Evolutionary conservation across 768 basidiomycete genomes (phyloP).

Genomic region (Boletus subcaerulescens): DNA sequence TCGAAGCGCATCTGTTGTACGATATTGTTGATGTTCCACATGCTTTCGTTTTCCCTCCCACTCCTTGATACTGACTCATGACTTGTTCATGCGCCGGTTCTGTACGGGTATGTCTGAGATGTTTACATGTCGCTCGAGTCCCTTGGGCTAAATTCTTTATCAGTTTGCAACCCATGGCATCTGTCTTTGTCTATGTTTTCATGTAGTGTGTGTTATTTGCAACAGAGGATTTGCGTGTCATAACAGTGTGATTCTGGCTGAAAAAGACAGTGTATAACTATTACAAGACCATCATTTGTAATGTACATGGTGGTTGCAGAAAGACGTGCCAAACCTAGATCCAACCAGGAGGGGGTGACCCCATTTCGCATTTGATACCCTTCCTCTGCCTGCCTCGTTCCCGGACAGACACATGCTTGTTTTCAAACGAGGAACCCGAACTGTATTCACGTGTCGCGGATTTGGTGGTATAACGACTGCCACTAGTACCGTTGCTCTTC

Average conservation of each 20-base stretch:
- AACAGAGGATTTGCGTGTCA: constrained; percentile 7
- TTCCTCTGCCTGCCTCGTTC: constrained; percentile 12
- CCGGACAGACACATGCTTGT: constrained; percentile 10
- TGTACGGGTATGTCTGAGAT: constrained; percentile 28
- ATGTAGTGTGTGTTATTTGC: constrained; percentile 24
- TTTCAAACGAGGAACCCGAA: constrained; percentile 10
- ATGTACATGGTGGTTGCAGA: not conserved
- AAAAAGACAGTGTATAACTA: not conserved
- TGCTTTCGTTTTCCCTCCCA: constrained; percentile 31
- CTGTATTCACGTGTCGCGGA: constrained; percentile 1
- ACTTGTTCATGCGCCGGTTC: constrained; percentile 26
- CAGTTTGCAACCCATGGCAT: constrained; percentile 13
- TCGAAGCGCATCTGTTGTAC: constrained; percentile 25
- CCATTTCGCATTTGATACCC: constrained; percentile 1
- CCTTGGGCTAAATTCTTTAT: constrained; percentile 14
- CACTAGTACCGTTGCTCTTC: not conserved
- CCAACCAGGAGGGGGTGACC: constrained; percentile 45
- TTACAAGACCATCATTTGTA: not conserved
- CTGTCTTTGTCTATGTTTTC: constrained; percentile 17
- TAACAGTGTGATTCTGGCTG: not conserved
- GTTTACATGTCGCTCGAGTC: constrained; percentile 22
- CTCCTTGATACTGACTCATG: constrained; percentile 31
- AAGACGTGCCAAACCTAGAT: constrained; percentile 30
- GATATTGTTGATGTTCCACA: constrained; percentile 27
- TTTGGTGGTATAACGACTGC: not conserved